Evolutionary conservation across 495 filamentous ascomycete species (phyloP).

Genomic region (Penicillium atrosanguineum): DNA sequence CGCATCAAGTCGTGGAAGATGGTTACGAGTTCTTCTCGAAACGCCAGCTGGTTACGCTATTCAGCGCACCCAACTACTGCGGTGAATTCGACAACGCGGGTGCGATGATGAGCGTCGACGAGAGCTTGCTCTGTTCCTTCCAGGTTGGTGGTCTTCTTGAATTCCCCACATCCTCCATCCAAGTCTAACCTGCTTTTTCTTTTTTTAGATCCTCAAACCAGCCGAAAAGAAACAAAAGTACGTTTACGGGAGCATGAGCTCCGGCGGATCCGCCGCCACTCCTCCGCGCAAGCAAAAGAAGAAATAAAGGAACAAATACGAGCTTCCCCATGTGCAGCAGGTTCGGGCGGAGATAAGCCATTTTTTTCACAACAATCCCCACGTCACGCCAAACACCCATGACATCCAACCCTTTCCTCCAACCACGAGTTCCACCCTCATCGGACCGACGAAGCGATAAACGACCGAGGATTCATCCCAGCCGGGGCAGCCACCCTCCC

Average conservation of each 20-base stretch:
- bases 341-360: slow-evolving; percentile 90
- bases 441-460: slow-evolving; percentile 31
- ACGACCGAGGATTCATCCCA: slow-evolving; percentile 27
- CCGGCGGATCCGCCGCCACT: slow-evolving; percentile 81
- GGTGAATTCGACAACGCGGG: slow-evolving; percentile 99
- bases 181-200: slow-evolving; percentile 7
- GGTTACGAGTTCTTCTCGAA: slow-evolving; percentile 99
- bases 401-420: slow-evolving; percentile 20
- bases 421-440: slow-evolving; percentile 17
- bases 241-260: slow-evolving; percentile 86
- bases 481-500: slow-evolving; percentile 14
- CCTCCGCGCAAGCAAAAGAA: slow-evolving; percentile 90
- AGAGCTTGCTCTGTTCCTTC: slow-evolving; percentile 97
- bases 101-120: slow-evolving; percentile 99
- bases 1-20: slow-evolving; percentile 98
- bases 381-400: slow-evolving; percentile 12
- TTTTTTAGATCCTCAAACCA: slow-evolving; percentile 87
- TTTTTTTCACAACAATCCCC: slow-evolving; percentile 20
- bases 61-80: slow-evolving; percentile 98
- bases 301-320: slow-evolving; percentile 74
- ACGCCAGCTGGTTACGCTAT: slow-evolving; percentile 93
- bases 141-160: slow-evolving; percentile 60
- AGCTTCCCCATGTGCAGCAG: slow-evolving; percentile 83
- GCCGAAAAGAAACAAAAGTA: slow-evolving; percentile 99
- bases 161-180: too few species aligned